These are phyloP conservation scores for Ogataea methanolica DNA, from an alignment of 805 yeast genomes.

Conservation along the genomic window DNA sequence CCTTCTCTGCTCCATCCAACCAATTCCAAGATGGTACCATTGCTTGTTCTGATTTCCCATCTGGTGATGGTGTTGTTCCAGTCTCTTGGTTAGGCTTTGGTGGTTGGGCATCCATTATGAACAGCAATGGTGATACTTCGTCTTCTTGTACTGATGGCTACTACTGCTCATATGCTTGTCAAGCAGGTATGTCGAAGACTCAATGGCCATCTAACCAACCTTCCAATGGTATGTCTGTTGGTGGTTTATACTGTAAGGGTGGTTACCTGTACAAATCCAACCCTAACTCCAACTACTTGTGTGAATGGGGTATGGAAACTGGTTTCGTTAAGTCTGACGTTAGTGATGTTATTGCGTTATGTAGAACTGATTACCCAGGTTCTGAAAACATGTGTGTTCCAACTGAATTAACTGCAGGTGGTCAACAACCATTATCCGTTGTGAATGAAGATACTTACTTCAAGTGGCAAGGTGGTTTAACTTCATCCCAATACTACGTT, in stretches of 20 bases:
- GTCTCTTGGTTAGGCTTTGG: conserved; percentile 51
- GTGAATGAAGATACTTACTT: conserved; percentile 77
- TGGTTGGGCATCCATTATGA: conserved; percentile 43
- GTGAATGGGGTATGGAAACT: conserved; percentile 79
- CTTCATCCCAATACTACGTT: conserved; percentile 96
- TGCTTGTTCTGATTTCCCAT: conserved; percentile 65
- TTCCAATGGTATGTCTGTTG: conserved; percentile 81
- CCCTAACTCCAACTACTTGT: conserved; percentile 59
- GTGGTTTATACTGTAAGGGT: conserved; percentile 82
- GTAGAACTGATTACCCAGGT: conserved; percentile 99
- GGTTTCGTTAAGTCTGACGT: conserved; percentile 68
- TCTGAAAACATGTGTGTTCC: conserved; percentile 98
- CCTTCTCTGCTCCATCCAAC: conserved; percentile 43
- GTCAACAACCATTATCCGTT: conserved; percentile 62
- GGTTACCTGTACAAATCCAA: conserved; percentile 85
- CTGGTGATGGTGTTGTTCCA: conserved; percentile 68
- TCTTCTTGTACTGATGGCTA: conserved; percentile 79
- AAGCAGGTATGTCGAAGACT: conserved; percentile 98
- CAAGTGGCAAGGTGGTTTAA: conserved; percentile 72
- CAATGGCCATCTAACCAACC: conserved; percentile 96
- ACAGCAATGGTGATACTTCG: conserved; percentile 54
- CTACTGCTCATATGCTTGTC: conserved; percentile 97
- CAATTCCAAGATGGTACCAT: conserved; percentile 67
- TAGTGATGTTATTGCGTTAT: conserved; percentile 69
- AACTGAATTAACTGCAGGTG: conserved; percentile 72